A percentile compares a stretch with the other conserved stretches of the same genome.
phyloP scores from a whole-genome alignment of 345 rosid genomes.

The Odontarrhena argentea region DNA sequence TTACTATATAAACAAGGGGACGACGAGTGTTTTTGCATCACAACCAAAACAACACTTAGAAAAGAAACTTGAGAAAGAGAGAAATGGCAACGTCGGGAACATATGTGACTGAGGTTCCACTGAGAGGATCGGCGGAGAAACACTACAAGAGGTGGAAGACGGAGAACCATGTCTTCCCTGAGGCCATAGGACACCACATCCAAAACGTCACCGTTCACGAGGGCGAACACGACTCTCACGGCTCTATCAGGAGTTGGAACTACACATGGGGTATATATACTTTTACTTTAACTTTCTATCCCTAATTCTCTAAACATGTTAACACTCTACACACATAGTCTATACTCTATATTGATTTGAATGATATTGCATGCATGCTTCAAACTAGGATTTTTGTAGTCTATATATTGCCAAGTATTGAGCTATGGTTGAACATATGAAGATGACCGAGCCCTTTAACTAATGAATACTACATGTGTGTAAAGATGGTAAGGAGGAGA shows the following conservation, averaged over 20 bases:
- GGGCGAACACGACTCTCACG: not conserved
- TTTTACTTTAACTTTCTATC: no score
- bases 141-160: not conserved
- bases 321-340: no score
- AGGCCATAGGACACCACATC: not conserved
- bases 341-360: no score
- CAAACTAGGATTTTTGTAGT: no score
- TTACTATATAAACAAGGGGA: not conserved
- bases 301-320: no score
- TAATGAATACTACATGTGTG: not conserved
- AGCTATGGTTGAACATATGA: no score
- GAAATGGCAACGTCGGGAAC: not conserved
- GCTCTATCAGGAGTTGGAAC: no score
- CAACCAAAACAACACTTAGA: not conserved
- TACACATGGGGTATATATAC: no score
- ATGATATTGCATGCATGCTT: no score
- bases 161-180: not conserved
- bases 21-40: not conserved
- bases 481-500: constrained; percentile 35
- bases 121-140: constrained; percentile 1
- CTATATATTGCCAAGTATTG: no score
- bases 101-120: not conserved
- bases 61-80: not conserved
- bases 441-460: no score
- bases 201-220: not conserved